These are phyloP conservation scores for Cyclaneusma minus DNA, from an alignment of 2,329 filamentous ascomycete species.

Conservation along the genomic window DNA sequence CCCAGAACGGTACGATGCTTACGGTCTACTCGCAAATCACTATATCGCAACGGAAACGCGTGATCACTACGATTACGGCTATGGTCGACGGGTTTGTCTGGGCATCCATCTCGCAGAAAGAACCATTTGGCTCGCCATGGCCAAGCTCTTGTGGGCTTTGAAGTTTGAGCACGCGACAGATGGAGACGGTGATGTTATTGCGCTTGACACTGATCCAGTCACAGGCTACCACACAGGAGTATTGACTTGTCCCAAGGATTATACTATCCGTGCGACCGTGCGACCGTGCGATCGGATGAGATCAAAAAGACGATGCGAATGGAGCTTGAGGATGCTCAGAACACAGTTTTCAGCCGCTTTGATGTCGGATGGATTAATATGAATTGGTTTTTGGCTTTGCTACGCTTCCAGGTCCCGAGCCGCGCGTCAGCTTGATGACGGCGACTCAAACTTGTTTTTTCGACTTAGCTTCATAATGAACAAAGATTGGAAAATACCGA, in stretches of 20 bases:
- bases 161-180: slow-evolving; percentile 13
- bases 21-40: slow-evolving; percentile 5
- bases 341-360: too few species aligned
- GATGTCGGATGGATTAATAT: too few species aligned
- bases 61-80: slow-evolving; percentile 21
- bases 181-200: slow-evolving; percentile 7
- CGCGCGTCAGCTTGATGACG: too few species aligned
- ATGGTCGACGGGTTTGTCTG: slow-evolving; percentile 21
- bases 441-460: too few species aligned
- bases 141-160: slow-evolving; percentile 20
- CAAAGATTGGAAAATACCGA: too few species aligned
- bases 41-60: slow-evolving; percentile 9
- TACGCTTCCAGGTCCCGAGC: too few species aligned
- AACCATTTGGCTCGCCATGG: slow-evolving; percentile 16
- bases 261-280: neutral
- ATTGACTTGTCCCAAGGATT: neutral
- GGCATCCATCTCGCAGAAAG: slow-evolving; percentile 21
- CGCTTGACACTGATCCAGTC: slow-evolving; percentile 7
- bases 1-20: slow-evolving; percentile 3
- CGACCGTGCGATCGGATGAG: neutral
- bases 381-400: too few species aligned
- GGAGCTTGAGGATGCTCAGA: too few species aligned
- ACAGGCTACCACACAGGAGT: slow-evolving; percentile 1
- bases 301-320: neutral
- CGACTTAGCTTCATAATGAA: too few species aligned